These are phyloP conservation scores for Brassica balearica DNA, from an alignment of 441 rosid genomes.

Conservation along the genomic window DNA sequence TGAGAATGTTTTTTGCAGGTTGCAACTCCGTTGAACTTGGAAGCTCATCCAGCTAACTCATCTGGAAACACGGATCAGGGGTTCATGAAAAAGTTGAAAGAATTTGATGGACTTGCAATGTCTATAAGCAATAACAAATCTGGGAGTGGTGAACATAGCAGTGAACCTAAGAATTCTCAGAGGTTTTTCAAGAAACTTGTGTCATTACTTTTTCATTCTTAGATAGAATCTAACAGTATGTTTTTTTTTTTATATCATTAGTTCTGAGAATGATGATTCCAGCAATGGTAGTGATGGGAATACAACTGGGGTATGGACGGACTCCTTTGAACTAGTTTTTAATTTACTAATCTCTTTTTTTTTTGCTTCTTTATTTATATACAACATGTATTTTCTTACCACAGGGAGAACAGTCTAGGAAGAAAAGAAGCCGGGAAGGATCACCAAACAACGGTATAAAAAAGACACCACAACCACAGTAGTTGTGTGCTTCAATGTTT, in stretches of 20 bases:
- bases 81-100: conserved; percentile 79
- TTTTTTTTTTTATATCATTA: conserved; percentile 41
- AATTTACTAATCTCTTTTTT: not conserved
- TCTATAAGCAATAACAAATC: conserved; percentile 64
- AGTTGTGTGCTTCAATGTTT: conserved; percentile 8
- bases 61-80: conserved; percentile 66
- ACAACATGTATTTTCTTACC: not conserved
- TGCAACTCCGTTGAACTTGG: conserved; percentile 55
- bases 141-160: conserved; percentile 56
- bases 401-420: conserved; percentile 46
- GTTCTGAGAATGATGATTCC: conserved; percentile 68
- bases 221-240: conserved; percentile 12
- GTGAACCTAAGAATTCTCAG: conserved; percentile 54
- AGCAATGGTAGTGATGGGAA: conserved; percentile 75
- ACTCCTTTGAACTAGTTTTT: conserved; percentile 13
- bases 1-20: conserved; percentile 51
- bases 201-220: not conserved
- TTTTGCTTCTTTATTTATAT: conserved; percentile 1
- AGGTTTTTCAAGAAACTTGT: conserved; percentile 54
- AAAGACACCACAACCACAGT: not conserved
- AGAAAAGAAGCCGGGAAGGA: conserved; percentile 51
- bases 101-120: conserved; percentile 84
- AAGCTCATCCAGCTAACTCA: conserved; percentile 63
- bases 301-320: conserved; percentile 58
- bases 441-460: conserved; percentile 47